phyloP scores from a whole-genome alignment of 2,329 filamentous ascomycete species.

The Chaetomiaceae sp. region DNA sequence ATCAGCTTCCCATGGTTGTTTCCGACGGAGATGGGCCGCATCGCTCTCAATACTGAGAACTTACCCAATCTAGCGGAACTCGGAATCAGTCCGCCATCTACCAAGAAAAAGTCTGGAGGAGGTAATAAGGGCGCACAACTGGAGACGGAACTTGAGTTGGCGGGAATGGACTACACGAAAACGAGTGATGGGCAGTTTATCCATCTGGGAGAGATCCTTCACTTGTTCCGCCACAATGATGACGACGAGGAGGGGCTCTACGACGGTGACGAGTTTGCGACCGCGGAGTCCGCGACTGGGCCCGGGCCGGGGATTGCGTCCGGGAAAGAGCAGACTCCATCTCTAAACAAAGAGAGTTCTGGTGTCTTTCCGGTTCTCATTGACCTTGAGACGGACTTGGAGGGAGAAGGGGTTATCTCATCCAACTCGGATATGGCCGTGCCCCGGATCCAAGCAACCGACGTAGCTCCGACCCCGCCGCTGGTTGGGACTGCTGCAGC shows the following conservation, averaged over 20 bases:
- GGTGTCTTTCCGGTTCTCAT: neutral
- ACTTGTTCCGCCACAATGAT: constrained; percentile 28
- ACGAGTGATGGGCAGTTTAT: constrained; percentile 30
- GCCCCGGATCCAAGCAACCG: neutral
- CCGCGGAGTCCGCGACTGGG: neutral
- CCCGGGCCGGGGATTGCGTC: no score
- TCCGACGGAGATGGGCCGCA: constrained; percentile 62
- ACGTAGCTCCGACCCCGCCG: no score
- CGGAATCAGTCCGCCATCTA: neutral
- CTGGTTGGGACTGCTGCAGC: neutral
- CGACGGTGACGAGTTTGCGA: neutral
- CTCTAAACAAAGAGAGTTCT: no score
- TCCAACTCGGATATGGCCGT: no score
- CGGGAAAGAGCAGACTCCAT: no score
- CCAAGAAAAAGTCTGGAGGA: neutral
- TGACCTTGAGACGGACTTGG: neutral
- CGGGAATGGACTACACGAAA: constrained; percentile 26
- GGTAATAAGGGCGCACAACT: neutral
- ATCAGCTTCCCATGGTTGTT: constrained; percentile 97
- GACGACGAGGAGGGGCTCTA: constrained; percentile 18
- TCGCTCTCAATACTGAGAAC: constrained; percentile 35
- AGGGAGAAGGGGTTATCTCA: no score
- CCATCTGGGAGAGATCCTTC: constrained; percentile 33
- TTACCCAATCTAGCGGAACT: neutral
- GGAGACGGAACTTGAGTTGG: constrained; percentile 16